These are phyloP conservation scores for Rhamnella rubrinervis DNA, from an alignment of 331 rosid species.

Conservation along the genomic window DNA sequence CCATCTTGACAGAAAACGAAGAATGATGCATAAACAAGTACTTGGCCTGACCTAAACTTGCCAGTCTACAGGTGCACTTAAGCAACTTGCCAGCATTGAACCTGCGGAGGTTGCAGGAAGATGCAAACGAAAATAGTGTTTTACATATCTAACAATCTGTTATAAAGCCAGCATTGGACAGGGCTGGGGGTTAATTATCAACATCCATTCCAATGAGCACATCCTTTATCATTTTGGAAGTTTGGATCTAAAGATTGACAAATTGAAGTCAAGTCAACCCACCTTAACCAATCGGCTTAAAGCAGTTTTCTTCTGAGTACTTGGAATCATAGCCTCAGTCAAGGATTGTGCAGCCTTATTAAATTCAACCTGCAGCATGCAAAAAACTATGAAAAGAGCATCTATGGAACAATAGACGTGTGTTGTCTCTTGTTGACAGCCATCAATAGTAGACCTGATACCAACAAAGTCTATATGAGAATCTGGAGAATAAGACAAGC, in stretches of 20 bases:
- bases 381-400: too few species aligned
- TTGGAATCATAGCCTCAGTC: constrained; percentile 87
- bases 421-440: too few species aligned
- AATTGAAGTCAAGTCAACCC: constrained; percentile 3
- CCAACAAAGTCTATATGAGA: too few species aligned
- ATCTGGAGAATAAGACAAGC: too few species aligned
- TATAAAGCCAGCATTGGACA: too few species aligned
- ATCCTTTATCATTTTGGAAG: too few species aligned
- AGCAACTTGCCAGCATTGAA: background rate
- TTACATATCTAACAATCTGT: background rate
- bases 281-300: constrained; percentile 88
- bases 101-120: background rate
- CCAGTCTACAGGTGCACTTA: background rate
- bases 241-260: constrained; percentile 4
- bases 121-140: constrained; percentile 3
- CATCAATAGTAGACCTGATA: too few species aligned
- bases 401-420: too few species aligned
- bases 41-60: background rate
- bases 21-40: background rate
- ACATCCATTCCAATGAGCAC: too few species aligned
- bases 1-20: background rate
- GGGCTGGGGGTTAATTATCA: too few species aligned
- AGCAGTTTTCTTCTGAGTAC: constrained; percentile 86
- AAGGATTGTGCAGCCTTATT: constrained; percentile 99
- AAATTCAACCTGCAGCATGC: constrained; percentile 91